Evolutionary conservation across 805 yeast genomes (phyloP).

Genomic region (Suhomyces emberorum): DNA sequence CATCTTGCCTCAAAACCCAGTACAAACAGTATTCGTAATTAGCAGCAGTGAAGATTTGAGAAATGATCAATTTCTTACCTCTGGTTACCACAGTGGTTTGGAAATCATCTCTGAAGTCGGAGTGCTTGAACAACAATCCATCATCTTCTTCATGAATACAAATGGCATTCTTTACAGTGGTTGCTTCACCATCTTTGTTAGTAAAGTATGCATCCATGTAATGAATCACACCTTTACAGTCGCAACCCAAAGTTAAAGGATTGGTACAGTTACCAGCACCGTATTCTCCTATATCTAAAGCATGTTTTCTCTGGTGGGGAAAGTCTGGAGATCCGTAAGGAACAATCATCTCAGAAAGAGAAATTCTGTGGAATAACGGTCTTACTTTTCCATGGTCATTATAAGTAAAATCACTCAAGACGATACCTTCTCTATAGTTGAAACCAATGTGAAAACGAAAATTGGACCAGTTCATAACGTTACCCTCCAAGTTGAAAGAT

Average conservation of each 20-base stretch:
- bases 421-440: conserved; percentile 84
- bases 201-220: conserved; percentile 77
- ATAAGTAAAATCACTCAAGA: conserved; percentile 66
- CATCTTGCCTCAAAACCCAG: conserved; percentile 83
- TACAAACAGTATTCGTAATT: conserved; percentile 83
- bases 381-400: conserved; percentile 73
- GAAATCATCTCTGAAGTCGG: conserved; percentile 79
- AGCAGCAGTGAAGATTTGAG: conserved; percentile 84
- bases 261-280: conserved; percentile 87
- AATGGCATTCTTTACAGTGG: conserved; percentile 70
- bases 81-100: conserved; percentile 72
- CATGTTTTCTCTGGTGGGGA: conserved; percentile 84
- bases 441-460: conserved; percentile 77
- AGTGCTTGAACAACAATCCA: conserved; percentile 75
- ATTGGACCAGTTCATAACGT: conserved; percentile 74
- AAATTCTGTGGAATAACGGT: conserved; percentile 75
- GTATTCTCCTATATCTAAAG: conserved; percentile 82
- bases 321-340: conserved; percentile 78
- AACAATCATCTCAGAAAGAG: conserved; percentile 79
- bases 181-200: conserved; percentile 63
- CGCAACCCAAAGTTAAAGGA: conserved; percentile 75
- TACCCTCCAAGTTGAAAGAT: conserved; percentile 67
- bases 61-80: conserved; percentile 68
- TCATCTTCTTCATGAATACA: conserved; percentile 88
- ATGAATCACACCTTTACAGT: conserved; percentile 83